Evolutionary conservation across 768 basidiomycete species (phyloP), one percentile per base, ranked within the genome.

Genomic region (Rickenella mellea): DNA sequence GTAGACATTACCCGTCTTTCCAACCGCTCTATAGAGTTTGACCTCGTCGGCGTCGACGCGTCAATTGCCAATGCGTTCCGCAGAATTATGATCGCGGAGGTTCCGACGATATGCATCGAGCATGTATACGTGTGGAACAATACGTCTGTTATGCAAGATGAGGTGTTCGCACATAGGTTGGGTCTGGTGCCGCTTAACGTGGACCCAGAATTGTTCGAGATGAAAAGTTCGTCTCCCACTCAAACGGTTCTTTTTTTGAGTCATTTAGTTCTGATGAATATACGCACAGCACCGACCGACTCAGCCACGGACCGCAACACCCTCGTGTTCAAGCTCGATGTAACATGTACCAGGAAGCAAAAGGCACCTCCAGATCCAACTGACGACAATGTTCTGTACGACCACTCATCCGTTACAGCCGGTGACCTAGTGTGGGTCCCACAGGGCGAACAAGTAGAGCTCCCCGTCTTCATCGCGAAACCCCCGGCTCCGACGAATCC

Each of bases 1-100:
- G 76, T 91, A 8, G 70, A 80, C 43, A 71, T 96, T 27, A 78
- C 85, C 46, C 74, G 86, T 31, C 65, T 93, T 27, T 94, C 92
- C 0, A 73, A 83, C 31, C 74, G 82, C 12, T 82, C 84, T 2
- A 76, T 96, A 47, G 93, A 97, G 51, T 94, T 99, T 59, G 96
- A 99, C 63, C 68, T 98, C 33, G 75, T 97, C 43, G 93, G 94
- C 5, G 84, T 97, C 22, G 94, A 99, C 58, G 88, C 96, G 1
- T 87, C 90, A 12, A 86, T 99, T 45, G 92, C 96, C 24, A 98
- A 99, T 60, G 91, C 94, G 0, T 77, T 94, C 49, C 73, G 96
- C 21, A 72, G 96, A 43, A 90, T 96, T 42, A 70, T 97, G 57
- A 86, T 98, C 36, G 85, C 94, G 8, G 96, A 99, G 74, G 86